Evolutionary conservation across 805 yeast genomes (phyloP).

Genomic region (Saturnispora saitoi): DNA sequence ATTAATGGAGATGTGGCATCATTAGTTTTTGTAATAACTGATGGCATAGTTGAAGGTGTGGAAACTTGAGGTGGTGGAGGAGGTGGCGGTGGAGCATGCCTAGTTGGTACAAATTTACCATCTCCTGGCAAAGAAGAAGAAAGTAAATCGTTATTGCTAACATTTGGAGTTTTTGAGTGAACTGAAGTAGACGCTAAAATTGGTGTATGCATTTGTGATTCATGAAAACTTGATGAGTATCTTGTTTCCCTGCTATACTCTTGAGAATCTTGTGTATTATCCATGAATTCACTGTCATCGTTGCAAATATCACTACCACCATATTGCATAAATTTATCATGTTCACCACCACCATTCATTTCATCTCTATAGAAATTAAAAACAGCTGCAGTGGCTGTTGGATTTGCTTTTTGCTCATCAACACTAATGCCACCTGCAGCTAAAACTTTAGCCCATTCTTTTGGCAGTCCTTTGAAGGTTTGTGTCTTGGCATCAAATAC

Average conservation of each 20-base stretch:
- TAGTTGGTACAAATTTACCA: constrained; percentile 26
- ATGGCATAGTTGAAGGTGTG: background rate
- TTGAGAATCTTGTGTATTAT: constrained; percentile 10
- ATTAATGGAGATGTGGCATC: background rate
- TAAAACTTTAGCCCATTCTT: constrained; percentile 81
- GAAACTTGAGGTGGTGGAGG: constrained; percentile 17
- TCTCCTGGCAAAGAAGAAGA: constrained; percentile 11
- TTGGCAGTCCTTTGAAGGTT: constrained; percentile 85
- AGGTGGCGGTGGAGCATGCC: constrained; percentile 32
- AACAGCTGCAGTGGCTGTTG: constrained; percentile 64
- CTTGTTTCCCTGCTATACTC: constrained; percentile 4
- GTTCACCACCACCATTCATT: constrained; percentile 16
- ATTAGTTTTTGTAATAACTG: background rate
- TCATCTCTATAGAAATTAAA: constrained; percentile 23
- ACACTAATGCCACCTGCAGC: constrained; percentile 81
- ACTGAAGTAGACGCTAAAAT: background rate
- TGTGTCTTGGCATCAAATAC: constrained; percentile 82
- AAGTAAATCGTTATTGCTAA: constrained; percentile 9
- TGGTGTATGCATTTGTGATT: constrained; percentile 4
- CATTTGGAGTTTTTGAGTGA: constrained; percentile 6
- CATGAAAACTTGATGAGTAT: constrained; percentile 5
- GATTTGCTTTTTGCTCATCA: constrained; percentile 83
- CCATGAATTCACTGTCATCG: constrained; percentile 13
- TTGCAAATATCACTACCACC: constrained; percentile 11
- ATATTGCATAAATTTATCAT: constrained; percentile 26